Evolutionary conservation across 2,329 filamentous ascomycete genomes (phyloP), one percentile per base, ranked within the genome.

Genomic region (Ophiocordyceps robertsii): DNA sequence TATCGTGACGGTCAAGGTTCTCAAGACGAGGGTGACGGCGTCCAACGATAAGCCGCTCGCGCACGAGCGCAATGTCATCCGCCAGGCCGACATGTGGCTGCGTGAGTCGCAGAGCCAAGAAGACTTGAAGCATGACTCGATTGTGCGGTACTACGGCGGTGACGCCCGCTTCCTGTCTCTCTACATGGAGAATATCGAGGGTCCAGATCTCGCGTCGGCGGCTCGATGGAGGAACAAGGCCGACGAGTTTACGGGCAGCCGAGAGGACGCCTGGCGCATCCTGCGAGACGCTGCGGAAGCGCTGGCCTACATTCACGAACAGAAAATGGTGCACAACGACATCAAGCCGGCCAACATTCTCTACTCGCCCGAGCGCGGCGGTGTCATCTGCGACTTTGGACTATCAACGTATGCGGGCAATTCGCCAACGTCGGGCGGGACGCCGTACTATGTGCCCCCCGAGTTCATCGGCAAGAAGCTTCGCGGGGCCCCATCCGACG

Each of bases 291-390:
- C 75, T 41, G 58, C 69, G 17, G 62, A 66, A 46, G 75, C 73
- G 2, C 59, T 79, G 37, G 61, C 68, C 53, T 77, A 77, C 53
- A 64, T 79, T 30, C 75, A 79, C 55, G 60, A 61, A 39, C 66
- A 68, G 43, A 63, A 64, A 42, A 60, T 72, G 19, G 69, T 76
- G 12, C 75, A 79, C 57, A 79, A 78, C 56, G 75, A 79, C 54
- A 75, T 78, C 57, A 78, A 78, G 55, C 75, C 75, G 1, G 71
- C 68, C 48, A 79, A 78, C 47, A 77, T 78, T 43, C 60, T 79
- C 29, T 79, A 77, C 57, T 76, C 72, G 13, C 64, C 64, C 27
- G 71, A 76, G 33, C 66, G 73, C 11, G 75, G 75, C 6, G 74
- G 73, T 30, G 72, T 77, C 3, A 66, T 79, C 29, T 78, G 75